Conservation (phyloP, 352 stramenopile species). For the Globisporangium viniferum region DNA sequence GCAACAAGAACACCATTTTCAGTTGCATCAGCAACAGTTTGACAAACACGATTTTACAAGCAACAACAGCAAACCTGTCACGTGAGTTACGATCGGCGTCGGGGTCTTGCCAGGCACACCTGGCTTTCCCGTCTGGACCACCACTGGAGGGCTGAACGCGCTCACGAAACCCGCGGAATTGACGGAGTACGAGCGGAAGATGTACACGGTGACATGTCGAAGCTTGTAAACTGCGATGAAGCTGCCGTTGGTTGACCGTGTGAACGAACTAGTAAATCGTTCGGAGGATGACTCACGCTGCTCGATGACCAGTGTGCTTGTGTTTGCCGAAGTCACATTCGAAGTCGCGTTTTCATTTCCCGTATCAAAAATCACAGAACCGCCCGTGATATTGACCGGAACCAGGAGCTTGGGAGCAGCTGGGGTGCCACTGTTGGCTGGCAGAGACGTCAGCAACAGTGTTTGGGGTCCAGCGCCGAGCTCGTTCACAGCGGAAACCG, state of each 20-base stretch:
- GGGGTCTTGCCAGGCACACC: slow-evolving; percentile 35
- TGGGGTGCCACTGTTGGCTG: not conserved
- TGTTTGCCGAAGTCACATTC: not conserved
- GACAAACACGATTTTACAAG: not conserved
- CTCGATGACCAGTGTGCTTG: slow-evolving; percentile 24
- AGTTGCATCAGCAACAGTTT: not conserved
- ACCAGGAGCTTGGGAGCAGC: slow-evolving; percentile 6
- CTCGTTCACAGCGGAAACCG: slow-evolving; percentile 38
- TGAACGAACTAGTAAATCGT: slow-evolving; percentile 23
- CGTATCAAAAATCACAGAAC: slow-evolving; percentile 21
- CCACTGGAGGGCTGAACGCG: slow-evolving; percentile 22
- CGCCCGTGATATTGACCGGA: slow-evolving; percentile 19
- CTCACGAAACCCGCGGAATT: slow-evolving; percentile 19
- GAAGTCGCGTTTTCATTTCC: slow-evolving; percentile 13
- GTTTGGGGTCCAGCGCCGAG: slow-evolving; percentile 30
- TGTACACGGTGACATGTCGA: slow-evolving; percentile 38
- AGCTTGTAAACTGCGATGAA: slow-evolving; percentile 42
- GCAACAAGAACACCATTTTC: not conserved
- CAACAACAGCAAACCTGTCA: slow-evolving; percentile 32
- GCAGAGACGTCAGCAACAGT: not conserved
- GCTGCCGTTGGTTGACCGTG: slow-evolving; percentile 8
- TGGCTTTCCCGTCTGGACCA: slow-evolving; percentile 27
- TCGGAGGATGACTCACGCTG: slow-evolving; percentile 27
- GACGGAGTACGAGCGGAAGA: slow-evolving; percentile 38
- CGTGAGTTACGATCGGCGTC: slow-evolving; percentile 22